These are phyloP conservation scores for Trichoderma cornu-damae DNA, from an alignment of 2,329 filamentous ascomycete species.

Conservation along the genomic window DNA sequence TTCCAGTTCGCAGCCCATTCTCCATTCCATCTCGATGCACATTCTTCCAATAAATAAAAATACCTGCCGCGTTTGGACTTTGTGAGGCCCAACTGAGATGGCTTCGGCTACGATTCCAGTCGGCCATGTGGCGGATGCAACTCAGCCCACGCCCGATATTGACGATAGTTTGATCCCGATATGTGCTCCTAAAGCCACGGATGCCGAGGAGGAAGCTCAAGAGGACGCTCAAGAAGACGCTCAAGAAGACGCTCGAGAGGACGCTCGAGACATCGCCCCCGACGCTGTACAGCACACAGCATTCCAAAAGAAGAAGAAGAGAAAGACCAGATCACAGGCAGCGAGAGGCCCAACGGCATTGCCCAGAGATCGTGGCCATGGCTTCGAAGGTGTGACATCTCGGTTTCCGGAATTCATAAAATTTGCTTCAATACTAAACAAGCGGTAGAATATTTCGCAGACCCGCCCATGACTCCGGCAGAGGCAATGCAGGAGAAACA, in stretches of 20 bases:
- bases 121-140: not conserved
- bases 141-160: not conserved
- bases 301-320: conserved; percentile 23
- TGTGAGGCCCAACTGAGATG: not conserved
- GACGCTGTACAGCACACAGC: not conserved
- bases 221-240: not conserved
- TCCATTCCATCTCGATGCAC: not conserved
- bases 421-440: not conserved
- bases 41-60: not conserved
- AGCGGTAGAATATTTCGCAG: conserved; percentile 64
- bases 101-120: not conserved
- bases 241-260: not conserved
- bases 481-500: conserved; percentile 60
- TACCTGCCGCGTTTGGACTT: accelerated
- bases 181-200: too few species aligned
- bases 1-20: too few species aligned
- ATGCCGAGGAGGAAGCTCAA: not conserved
- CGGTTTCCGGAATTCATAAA: not conserved
- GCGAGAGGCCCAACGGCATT: conserved; percentile 38
- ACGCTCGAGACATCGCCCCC: not conserved
- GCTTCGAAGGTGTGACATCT: conserved; percentile 58
- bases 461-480: conserved; percentile 68
- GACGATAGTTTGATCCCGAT: not conserved
- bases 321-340: conserved; percentile 21
- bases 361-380: conserved; percentile 48